Evolutionary conservation across 1,284 basidiomycete genomes (phyloP).

Genomic region (Moesziomyces sp.): DNA sequence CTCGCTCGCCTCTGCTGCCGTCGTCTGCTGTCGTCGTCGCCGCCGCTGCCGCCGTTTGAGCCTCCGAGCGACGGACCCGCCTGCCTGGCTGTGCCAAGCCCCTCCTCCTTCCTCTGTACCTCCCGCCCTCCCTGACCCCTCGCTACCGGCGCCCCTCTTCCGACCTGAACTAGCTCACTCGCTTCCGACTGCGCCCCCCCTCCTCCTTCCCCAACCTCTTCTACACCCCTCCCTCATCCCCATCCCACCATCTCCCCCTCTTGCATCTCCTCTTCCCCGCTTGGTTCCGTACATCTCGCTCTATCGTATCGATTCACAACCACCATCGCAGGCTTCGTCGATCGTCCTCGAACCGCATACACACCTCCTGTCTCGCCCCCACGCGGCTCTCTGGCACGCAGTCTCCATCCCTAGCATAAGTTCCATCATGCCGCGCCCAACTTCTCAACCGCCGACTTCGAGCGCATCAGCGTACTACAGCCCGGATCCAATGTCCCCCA

Average conservation of each 20-base stretch:
- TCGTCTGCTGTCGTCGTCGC: not conserved
- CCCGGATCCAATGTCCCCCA: constrained; percentile 41
- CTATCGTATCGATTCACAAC: not conserved
- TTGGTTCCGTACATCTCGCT: too few species aligned
- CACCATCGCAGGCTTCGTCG: not conserved
- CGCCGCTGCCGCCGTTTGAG: too few species aligned
- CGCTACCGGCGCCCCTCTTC: not conserved
- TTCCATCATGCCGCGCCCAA: constrained; percentile 21
- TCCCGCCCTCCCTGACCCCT: not conserved
- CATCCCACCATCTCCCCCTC: not conserved
- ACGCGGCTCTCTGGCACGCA: not conserved
- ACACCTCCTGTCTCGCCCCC: not conserved
- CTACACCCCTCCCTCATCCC: not conserved
- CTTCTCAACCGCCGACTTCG: constrained; percentile 6
- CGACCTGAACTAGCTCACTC: too few species aligned
- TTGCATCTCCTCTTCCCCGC: not conserved
- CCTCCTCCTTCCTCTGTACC: not conserved
- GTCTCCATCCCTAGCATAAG: not conserved
- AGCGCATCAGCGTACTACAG: constrained; percentile 31
- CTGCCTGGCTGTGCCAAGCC: too few species aligned
- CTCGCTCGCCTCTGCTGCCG: not conserved
- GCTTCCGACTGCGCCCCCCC: not conserved
- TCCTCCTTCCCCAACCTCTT: not conserved
- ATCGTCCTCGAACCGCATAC: not conserved
- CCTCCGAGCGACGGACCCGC: too few species aligned